A percentile compares a stretch with the other conserved stretches of the same genome.
These are phyloP conservation scores for Lentinula lateritia DNA, from an alignment of 768 basidiomycete genomes.

Conservation along the genomic window DNA sequence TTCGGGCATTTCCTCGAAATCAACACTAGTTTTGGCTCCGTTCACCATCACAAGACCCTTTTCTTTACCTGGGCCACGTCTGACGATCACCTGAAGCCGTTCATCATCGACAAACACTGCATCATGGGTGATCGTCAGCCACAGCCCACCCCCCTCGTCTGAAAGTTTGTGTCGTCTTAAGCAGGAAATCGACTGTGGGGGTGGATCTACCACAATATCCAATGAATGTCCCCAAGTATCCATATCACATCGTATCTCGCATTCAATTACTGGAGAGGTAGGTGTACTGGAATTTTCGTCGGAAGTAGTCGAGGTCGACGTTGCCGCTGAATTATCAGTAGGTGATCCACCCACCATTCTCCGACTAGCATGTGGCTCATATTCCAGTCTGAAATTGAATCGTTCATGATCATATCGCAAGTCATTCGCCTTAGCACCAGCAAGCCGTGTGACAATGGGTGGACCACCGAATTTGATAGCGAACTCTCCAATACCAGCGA, in stretches of 20 bases:
- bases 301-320: slow-evolving; percentile 11
- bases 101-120: slow-evolving; percentile 74
- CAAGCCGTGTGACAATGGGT: slow-evolving; percentile 80
- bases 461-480: slow-evolving; percentile 95
- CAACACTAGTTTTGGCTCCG: slow-evolving; percentile 77
- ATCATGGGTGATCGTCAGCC: slow-evolving; percentile 90
- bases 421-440: slow-evolving; percentile 68
- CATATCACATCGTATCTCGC: slow-evolving; percentile 87
- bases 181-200: slow-evolving; percentile 77
- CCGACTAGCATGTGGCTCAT: slow-evolving; percentile 59
- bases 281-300: slow-evolving; percentile 22
- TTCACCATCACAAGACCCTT: slow-evolving; percentile 86
- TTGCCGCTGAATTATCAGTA: slow-evolving; percentile 14
- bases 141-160: slow-evolving; percentile 83
- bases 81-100: slow-evolving; percentile 66
- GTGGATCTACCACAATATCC: slow-evolving; percentile 90
- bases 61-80: slow-evolving; percentile 72
- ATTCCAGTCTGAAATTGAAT: slow-evolving; percentile 75
- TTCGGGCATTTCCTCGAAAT: slow-evolving; percentile 85
- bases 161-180: slow-evolving; percentile 86
- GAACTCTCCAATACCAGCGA: slow-evolving; percentile 93
- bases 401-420: slow-evolving; percentile 87
- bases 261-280: slow-evolving; percentile 60
- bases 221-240: slow-evolving; percentile 83
- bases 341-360: slow-evolving; percentile 22